These are phyloP conservation scores for Ophiostoma himal-ulmi DNA, from an alignment of 2,329 filamentous ascomycete species.

Conservation along the genomic window DNA sequence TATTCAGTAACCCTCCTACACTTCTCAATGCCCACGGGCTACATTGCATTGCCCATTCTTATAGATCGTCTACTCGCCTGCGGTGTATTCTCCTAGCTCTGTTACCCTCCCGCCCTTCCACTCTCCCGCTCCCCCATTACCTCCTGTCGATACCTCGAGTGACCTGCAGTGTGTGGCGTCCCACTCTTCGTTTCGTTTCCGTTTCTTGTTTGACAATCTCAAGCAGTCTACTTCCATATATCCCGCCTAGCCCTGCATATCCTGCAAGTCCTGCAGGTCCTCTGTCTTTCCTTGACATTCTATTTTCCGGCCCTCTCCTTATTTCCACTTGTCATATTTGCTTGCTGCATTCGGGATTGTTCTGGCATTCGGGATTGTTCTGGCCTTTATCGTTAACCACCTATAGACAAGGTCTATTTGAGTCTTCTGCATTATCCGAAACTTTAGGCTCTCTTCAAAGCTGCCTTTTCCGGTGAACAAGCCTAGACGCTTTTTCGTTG, in stretches of 20 bases:
- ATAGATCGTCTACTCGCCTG: not conserved
- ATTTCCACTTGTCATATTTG: slow-evolving; percentile 3
- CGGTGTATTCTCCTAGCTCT: slow-evolving; percentile 5
- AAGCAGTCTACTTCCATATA: not conserved
- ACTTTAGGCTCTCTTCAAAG: not conserved
- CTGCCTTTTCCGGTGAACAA: not conserved
- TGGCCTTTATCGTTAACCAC: slow-evolving; percentile 2
- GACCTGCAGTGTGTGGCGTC: not conserved
- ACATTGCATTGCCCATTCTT: not conserved
- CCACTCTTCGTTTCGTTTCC: slow-evolving; percentile 6
- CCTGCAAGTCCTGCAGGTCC: not conserved
- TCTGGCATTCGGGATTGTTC: not conserved
- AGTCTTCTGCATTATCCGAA: not conserved
- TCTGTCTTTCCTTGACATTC: not conserved
- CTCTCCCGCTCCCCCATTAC: not conserved
- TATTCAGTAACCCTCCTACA: not conserved
- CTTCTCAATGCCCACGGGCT: not conserved
- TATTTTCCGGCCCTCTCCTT: not conserved
- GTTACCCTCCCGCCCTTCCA: not conserved
- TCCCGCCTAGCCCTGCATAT: not conserved
- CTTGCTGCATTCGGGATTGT: not conserved
- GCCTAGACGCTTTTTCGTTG: not conserved
- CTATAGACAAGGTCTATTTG: slow-evolving; percentile 10
- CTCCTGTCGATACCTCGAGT: not conserved
- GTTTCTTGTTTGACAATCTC: not conserved